These are phyloP conservation scores for Alternaria burnsii DNA, from an alignment of 2,329 filamentous ascomycete species.

Conservation along the genomic window DNA sequence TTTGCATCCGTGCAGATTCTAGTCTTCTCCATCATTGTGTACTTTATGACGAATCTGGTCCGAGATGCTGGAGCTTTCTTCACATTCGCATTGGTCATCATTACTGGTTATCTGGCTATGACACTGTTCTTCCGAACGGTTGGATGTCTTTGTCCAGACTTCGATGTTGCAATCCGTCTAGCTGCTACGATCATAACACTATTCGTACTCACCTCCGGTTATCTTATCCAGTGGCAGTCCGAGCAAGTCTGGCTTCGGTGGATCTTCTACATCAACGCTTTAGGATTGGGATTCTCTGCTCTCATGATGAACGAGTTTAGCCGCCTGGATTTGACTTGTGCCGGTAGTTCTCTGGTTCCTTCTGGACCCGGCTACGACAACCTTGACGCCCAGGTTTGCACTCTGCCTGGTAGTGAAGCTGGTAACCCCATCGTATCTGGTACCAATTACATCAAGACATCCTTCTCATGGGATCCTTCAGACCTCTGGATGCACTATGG, in stretches of 20 bases:
- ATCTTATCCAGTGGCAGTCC: constrained; percentile 80
- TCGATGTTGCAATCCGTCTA: constrained; percentile 84
- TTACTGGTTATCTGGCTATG: constrained; percentile 54
- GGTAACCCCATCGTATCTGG: constrained; percentile 73
- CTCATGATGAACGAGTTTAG: constrained; percentile 91
- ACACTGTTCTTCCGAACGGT: constrained; percentile 57
- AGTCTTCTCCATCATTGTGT: constrained; percentile 57
- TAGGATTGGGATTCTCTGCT: constrained; percentile 77
- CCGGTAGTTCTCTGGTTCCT: constrained; percentile 72
- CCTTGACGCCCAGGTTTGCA: constrained; percentile 81
- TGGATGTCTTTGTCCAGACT: constrained; percentile 78
- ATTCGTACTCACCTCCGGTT: constrained; percentile 83
- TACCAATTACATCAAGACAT: constrained; percentile 71
- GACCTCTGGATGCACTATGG: constrained; percentile 73
- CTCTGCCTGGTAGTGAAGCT: constrained; percentile 73
- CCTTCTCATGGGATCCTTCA: constrained; percentile 70
- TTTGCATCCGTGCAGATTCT: constrained; percentile 75
- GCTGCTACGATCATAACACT: constrained; percentile 80
- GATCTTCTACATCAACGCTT: constrained; percentile 82
- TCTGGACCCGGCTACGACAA: constrained; percentile 74
- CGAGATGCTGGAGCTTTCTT: constrained; percentile 59
- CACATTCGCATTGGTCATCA: constrained; percentile 57
- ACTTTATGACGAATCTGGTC: constrained; percentile 60
- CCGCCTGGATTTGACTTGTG: constrained; percentile 73
- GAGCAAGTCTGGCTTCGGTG: constrained; percentile 83